These are phyloP conservation scores for Leccinum broughii DNA, from an alignment of 768 basidiomycete genomes.

Conservation along the genomic window DNA sequence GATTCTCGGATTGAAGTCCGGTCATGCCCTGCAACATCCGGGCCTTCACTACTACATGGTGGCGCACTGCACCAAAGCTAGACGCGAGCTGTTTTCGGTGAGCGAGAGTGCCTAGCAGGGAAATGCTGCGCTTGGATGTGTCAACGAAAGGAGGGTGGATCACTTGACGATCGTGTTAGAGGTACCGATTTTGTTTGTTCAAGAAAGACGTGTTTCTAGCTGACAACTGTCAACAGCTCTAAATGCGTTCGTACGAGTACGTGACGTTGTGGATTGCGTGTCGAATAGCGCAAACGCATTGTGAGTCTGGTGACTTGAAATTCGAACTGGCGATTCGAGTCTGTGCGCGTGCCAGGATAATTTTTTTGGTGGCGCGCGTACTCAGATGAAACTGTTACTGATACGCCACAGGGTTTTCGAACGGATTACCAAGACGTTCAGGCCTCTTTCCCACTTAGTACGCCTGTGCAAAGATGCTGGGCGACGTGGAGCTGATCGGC, in stretches of 20 bases:
- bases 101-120: conserved; percentile 46
- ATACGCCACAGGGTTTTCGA: conserved; percentile 76
- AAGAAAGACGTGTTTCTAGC: too few relatives aligned
- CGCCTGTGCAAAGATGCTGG: conserved; percentile 75
- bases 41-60: conserved; percentile 88
- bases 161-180: conserved; percentile 85
- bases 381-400: background rate
- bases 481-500: conserved; percentile 71
- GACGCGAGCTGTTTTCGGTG: conserved; percentile 38
- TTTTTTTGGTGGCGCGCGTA: background rate
- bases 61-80: conserved; percentile 78
- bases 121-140: conserved; percentile 64
- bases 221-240: background rate
- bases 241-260: conserved; percentile 30
- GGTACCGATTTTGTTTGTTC: conserved; percentile 38
- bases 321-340: conserved; percentile 77
- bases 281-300: conserved; percentile 74
- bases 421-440: conserved; percentile 85
- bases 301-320: conserved; percentile 50
- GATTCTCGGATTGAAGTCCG: conserved; percentile 72
- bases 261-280: conserved; percentile 89
- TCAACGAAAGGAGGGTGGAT: conserved; percentile 91
- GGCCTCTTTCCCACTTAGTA: conserved; percentile 80
- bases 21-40: conserved; percentile 82
- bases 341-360: conserved; percentile 44